Evolutionary conservation across 108 stramenopile genomes (phyloP).

Genomic region (Seminavis robusta): DNA sequence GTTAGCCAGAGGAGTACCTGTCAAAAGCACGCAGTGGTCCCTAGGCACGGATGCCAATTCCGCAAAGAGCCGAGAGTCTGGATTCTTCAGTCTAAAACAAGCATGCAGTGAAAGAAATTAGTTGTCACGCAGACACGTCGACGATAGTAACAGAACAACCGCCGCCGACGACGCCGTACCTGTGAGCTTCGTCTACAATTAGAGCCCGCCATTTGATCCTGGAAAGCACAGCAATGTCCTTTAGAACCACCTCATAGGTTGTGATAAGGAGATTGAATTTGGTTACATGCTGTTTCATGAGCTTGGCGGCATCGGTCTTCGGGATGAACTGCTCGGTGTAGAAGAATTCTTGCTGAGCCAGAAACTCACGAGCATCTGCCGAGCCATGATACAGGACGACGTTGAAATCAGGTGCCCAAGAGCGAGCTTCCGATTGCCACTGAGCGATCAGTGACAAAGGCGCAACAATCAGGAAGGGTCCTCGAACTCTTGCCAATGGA

Average conservation of each 20-base stretch:
- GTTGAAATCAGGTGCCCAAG: slow-evolving; percentile 95
- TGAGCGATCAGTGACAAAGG: slow-evolving; percentile 89
- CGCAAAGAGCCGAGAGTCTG: slow-evolving; percentile 69
- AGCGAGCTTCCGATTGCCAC: slow-evolving; percentile 88
- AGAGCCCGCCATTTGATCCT: slow-evolving; percentile 84
- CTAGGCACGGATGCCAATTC: slow-evolving; percentile 74
- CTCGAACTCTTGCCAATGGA: slow-evolving; percentile 50
- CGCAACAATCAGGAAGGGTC: slow-evolving; percentile 94
- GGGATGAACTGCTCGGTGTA: slow-evolving; percentile 78
- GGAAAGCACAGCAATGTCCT: slow-evolving; percentile 75
- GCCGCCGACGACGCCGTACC: background rate
- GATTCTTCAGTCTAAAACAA: slow-evolving; percentile 79
- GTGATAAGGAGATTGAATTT: slow-evolving; percentile 95
- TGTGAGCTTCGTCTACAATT: slow-evolving; percentile 94
- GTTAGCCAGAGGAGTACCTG: slow-evolving; percentile 98
- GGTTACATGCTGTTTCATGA: slow-evolving; percentile 72
- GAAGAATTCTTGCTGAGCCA: slow-evolving; percentile 88
- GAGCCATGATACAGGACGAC: slow-evolving; percentile 93
- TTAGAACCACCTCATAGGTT: slow-evolving; percentile 92
- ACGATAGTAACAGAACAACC: background rate
- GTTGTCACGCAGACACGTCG: background rate
- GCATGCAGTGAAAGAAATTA: background rate
- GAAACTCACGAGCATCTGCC: slow-evolving; percentile 81
- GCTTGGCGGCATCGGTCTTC: slow-evolving; percentile 52
- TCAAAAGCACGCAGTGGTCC: slow-evolving; percentile 88